These are phyloP conservation scores for Schizosaccharomyces cryophilus DNA, from an alignment of 805 yeast genomes.

Conservation along the genomic window DNA sequence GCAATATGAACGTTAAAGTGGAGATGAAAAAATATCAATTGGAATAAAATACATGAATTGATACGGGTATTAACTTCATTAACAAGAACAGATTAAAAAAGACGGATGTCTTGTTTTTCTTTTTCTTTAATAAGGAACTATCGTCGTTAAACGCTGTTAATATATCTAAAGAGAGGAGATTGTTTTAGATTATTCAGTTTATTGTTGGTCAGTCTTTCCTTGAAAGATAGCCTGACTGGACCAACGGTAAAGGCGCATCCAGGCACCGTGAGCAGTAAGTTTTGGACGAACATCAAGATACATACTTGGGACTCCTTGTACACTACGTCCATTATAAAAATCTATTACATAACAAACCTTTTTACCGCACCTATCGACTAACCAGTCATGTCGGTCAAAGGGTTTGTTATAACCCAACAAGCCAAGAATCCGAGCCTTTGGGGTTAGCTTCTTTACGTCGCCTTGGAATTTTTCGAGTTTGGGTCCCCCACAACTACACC, in stretches of 20 bases:
- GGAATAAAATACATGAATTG: too few relatives aligned
- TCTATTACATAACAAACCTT: slow-evolving; percentile 79
- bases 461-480: slow-evolving; percentile 71
- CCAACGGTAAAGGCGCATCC: slow-evolving; percentile 21
- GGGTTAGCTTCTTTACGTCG: slow-evolving; percentile 62
- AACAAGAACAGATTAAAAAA: too few relatives aligned
- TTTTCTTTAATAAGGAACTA: too few relatives aligned
- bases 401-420: slow-evolving; percentile 49
- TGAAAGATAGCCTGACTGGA: not conserved
- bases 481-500: slow-evolving; percentile 48
- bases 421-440: slow-evolving; percentile 53
- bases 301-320: slow-evolving; percentile 32
- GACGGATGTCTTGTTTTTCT: too few relatives aligned
- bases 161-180: not conserved
- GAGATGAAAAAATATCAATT: too few relatives aligned
- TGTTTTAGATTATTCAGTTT: too few relatives aligned
- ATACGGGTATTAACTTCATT: too few relatives aligned
- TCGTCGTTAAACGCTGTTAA: too few relatives aligned
- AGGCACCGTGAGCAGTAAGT: slow-evolving; percentile 52
- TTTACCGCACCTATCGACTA: slow-evolving; percentile 59
- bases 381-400: slow-evolving; percentile 94
- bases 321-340: slow-evolving; percentile 38
- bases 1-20: too few relatives aligned
- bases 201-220: not conserved
- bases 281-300: slow-evolving; percentile 84